Base-by-base conservation (phyloP, 2,329 filamentous ascomycete species). In the Penicillium brasilianum region DNA sequence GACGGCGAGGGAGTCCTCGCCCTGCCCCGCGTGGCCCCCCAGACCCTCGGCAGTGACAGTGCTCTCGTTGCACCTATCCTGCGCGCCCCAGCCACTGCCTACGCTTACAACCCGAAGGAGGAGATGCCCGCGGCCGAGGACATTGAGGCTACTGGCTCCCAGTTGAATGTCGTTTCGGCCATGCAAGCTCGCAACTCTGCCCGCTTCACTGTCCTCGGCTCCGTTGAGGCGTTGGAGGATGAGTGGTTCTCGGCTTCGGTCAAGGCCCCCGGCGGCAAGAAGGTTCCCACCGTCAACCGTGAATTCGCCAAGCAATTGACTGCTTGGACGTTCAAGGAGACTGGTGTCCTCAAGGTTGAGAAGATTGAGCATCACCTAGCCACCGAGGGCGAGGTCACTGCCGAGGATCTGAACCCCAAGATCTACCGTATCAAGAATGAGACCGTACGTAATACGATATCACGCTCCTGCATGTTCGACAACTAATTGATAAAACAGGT, bases 361-460 rank as follows among this genome's bases (percentile, higher is more conserved):
- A 87, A 85, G 71, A 85, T 98, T 66, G 86, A 93, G 80, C 95
- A 99, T 80, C 88, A 88, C 73, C 77, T 86, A 60, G 74, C 71
- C 57, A 81, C 83, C 61, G 73, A 87, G 67, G 86, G 85, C 68
- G 83, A 80, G 60, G 77, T 65, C 76, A 81, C 74, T 64, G 86
- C 65, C 2, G 75, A 77, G 55, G 74, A 77, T 49, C 59, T 78
- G 60, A 97, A 97, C 82, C 93, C 94, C 10, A 86, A 82, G 58
- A 93, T 98, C 68, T 99, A 99, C 82, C 87, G 95, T 67, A 88
- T 99, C 76, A 99, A 98, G 86, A 97, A 92, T 80, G 90, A 97
- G 74, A 93, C 97, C 71, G 93, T 97, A 86, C 76, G 92, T 91
- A 52, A 44, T 55, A 52, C 30, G 22, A 32, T 13, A n/a, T 43